A percentile compares a stretch with the other conserved stretches of the same genome.
phyloP scores from a whole-genome alignment of 768 basidiomycete species.

The Holtermanniella nyarrowii region DNA sequence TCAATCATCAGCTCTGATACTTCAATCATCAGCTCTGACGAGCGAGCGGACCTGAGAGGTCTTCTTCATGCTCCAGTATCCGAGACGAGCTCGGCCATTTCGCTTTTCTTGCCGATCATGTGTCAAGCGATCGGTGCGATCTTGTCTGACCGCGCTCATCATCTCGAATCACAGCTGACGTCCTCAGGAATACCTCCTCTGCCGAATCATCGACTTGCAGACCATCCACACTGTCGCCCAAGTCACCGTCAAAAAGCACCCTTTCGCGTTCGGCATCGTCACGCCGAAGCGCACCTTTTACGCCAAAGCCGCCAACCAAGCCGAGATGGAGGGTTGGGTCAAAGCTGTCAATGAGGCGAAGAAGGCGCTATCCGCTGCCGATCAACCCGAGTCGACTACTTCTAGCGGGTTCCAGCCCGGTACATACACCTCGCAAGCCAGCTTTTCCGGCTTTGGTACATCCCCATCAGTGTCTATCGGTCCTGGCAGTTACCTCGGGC shows the following conservation, averaged over 20 bases:
- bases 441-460: neutral
- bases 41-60: too few species aligned
- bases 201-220: slow-evolving; percentile 71
- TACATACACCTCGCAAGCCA: neutral
- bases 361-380: neutral
- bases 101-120: too few species aligned
- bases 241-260: slow-evolving; percentile 78
- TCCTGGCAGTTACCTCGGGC: neutral
- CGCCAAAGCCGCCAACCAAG: slow-evolving; percentile 61
- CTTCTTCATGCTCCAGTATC: neutral
- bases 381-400: neutral
- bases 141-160: neutral
- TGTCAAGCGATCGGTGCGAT: neutral
- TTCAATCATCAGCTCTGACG: too few species aligned
- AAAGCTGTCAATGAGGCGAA: slow-evolving; percentile 66
- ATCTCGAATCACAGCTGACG: slow-evolving; percentile 1
- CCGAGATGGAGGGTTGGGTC: slow-evolving; percentile 78
- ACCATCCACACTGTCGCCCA: slow-evolving; percentile 84
- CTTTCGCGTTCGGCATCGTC: slow-evolving; percentile 82
- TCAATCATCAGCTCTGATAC: too few species aligned
- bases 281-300: slow-evolving; percentile 84
- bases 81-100: neutral
- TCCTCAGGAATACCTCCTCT: slow-evolving; percentile 68
- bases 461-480: neutral
- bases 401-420: neutral